phyloP scores from a whole-genome alignment of 768 basidiomycete genomes.

The Suillus decipiens region DNA sequence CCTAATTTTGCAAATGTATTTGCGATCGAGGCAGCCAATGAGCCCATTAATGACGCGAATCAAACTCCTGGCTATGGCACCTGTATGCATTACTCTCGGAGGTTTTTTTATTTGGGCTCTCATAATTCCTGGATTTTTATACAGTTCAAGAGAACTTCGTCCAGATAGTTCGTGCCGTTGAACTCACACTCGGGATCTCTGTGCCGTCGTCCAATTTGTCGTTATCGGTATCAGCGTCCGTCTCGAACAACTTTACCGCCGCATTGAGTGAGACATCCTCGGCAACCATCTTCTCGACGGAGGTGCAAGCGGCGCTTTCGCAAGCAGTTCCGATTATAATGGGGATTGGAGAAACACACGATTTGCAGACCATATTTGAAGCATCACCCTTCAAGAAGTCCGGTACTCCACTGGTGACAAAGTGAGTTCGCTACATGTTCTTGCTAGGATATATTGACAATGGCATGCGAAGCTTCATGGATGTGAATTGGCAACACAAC shows the following conservation, averaged over 20 bases:
- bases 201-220: slow-evolving; percentile 19
- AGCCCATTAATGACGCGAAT: slow-evolving; percentile 71
- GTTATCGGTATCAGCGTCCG: slow-evolving; percentile 10
- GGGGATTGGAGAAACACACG: slow-evolving; percentile 25
- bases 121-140: slow-evolving; percentile 8
- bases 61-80: slow-evolving; percentile 69
- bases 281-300: slow-evolving; percentile 24
- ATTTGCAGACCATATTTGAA: slow-evolving; percentile 26
- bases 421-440: slow-evolving; percentile 26
- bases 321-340: slow-evolving; percentile 40
- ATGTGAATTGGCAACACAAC: slow-evolving; percentile 74
- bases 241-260: slow-evolving; percentile 38
- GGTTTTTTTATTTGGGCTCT: not conserved
- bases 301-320: slow-evolving; percentile 35
- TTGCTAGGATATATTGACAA: not conserved
- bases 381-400: slow-evolving; percentile 19
- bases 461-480: slow-evolving; percentile 66
- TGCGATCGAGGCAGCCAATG: slow-evolving; percentile 76
- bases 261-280: slow-evolving; percentile 28
- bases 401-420: slow-evolving; percentile 37
- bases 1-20: slow-evolving; percentile 65
- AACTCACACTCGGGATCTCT: slow-evolving; percentile 58
- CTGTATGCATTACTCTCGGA: slow-evolving; percentile 45
- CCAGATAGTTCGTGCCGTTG: slow-evolving; percentile 63
- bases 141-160: slow-evolving; percentile 74